Evolutionary conservation across 208 protist genomes (phyloP), one percentile per base, ranked within the genome.

Genomic region (Crithidia brevicula): DNA sequence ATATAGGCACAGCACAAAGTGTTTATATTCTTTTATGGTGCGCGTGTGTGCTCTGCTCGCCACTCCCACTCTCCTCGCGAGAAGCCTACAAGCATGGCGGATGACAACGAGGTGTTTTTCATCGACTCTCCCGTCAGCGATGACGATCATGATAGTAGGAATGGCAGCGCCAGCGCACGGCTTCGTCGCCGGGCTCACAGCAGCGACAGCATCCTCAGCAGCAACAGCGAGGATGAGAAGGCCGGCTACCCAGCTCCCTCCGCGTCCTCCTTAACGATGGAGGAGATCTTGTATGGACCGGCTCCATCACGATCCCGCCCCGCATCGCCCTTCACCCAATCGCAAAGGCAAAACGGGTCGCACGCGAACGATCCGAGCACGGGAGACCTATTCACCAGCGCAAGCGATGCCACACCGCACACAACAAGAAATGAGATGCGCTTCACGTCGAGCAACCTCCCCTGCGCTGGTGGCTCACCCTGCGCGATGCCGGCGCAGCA

Each of bases 381-480:
- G n/a, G n/a, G n/a, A n/a, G n/a, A n/a, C n/a, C n/a, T n/a, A n/a
- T n/a, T n/a, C n/a, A n/a, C n/a, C n/a, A n/a, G n/a, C n/a, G n/a
- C n/a, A n/a, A n/a, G n/a, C n/a, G n/a, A n/a, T n/a, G n/a, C n/a
- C n/a, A n/a, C n/a, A n/a, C n/a, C n/a, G n/a, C n/a, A n/a, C n/a
- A n/a, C n/a, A n/a, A n/a, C n/a, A n/a, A n/a, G n/a, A n/a, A n/a
- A n/a, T n/a, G n/a, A n/a, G n/a, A n/a, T n/a, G n/a, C n/a, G n/a
- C n/a, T n/a, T n/a, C n/a, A n/a, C n/a, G n/a, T n/a, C n/a, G n/a
- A n/a, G n/a, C 23, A 49, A 58, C 58, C 67, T 64, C 31, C 33
- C 45, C 3, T 38, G 67, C 31, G 75, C 79, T 2, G 79, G 79
- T 15, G 75, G 75, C 16, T 72, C 66, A 4, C 52, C 67, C 8